Percentiles rank a stretch among this genome's conserved stretches.
phyloP scores from a whole-genome alignment of 129 eudicot species.

The Rutidosis leptorrhynchoides region DNA sequence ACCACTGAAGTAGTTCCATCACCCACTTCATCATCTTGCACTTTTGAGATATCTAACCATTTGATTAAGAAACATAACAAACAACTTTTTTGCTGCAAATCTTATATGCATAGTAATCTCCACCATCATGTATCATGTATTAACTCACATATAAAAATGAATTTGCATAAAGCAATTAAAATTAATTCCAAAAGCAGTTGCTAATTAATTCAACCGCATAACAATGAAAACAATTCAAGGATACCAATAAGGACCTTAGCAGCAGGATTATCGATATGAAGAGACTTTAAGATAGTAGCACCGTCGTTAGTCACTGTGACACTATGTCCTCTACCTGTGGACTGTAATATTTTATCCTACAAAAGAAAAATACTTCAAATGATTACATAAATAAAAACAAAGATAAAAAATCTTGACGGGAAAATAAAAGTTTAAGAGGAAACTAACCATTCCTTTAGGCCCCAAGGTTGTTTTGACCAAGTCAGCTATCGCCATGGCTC shows the following conservation, averaged over 20 bases:
- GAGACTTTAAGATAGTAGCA: conserved; percentile 92
- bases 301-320: conserved; percentile 99
- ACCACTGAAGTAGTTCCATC: conserved; percentile 99
- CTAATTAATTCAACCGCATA: background rate
- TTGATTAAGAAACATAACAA: conserved; percentile 28
- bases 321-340: conserved; percentile 89
- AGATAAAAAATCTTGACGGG: background rate
- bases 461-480: conserved; percentile 94
- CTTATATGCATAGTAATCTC: background rate
- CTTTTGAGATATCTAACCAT: conserved; percentile 77
- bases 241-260: conserved; percentile 98
- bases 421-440: background rate
- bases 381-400: background rate
- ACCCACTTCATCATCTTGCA: conserved; percentile 98
- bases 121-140: background rate
- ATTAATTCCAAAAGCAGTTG: background rate
- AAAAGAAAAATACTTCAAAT: background rate
- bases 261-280: conserved; percentile 95
- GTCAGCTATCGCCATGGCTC: conserved; percentile 94
- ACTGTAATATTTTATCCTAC: conserved; percentile 91
- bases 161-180: background rate
- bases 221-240: conserved; percentile 25
- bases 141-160: background rate
- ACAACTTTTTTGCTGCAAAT: background rate
- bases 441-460: conserved; percentile 88